Evolutionary conservation across 805 yeast genomes (phyloP).

Genomic region (Grigorovia yakushimaensis): DNA sequence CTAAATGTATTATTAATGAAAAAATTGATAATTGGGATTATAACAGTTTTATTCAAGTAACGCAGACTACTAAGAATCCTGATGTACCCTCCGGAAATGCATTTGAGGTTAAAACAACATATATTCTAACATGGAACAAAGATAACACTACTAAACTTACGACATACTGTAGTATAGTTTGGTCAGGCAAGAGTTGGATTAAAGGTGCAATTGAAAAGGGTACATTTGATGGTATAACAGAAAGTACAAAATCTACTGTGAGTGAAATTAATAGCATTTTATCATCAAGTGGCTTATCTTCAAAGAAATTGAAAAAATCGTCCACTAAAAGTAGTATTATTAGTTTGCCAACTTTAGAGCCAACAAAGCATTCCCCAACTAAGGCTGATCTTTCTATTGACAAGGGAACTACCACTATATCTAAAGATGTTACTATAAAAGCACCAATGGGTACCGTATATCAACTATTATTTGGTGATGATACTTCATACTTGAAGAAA

Average conservation of each 20-base stretch:
- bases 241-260: constrained; percentile 40
- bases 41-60: constrained; percentile 37
- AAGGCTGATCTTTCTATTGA: constrained; percentile 34
- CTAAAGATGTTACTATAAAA: constrained; percentile 38
- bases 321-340: constrained; percentile 10
- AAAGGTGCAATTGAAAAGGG: constrained; percentile 69
- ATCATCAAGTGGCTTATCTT: constrained; percentile 4
- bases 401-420: constrained; percentile 42
- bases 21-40: constrained; percentile 44
- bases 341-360: constrained; percentile 28
- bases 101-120: constrained; percentile 51
- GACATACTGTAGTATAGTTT: constrained; percentile 48
- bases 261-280: constrained; percentile 36
- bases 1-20: constrained; percentile 56
- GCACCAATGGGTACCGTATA: constrained; percentile 64
- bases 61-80: constrained; percentile 57
- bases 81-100: constrained; percentile 76
- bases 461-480: constrained; percentile 51
- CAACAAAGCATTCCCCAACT: constrained; percentile 38
- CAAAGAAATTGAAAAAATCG: constrained; percentile 7
- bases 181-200: constrained; percentile 75
- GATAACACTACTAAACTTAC: constrained; percentile 43
- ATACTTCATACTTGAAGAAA: constrained; percentile 37
- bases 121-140: constrained; percentile 53
- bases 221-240: constrained; percentile 61